Conservation (phyloP, 805 yeast genomes). For the Nakazawaea pomicola region DNA sequence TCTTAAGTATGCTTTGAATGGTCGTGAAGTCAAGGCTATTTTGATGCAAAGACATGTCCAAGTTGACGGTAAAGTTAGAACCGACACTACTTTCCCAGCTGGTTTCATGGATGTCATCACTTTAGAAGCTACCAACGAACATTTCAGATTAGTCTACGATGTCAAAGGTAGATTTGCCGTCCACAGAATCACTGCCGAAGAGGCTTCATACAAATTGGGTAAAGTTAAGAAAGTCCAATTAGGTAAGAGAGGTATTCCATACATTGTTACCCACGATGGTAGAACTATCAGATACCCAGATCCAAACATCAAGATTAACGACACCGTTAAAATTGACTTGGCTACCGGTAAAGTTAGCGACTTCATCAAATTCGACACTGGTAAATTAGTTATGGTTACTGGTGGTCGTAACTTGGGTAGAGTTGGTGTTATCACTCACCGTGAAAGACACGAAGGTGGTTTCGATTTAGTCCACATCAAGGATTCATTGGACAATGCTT, state of each 20-base stretch:
- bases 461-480: conserved; percentile 96
- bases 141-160: conserved; percentile 98
- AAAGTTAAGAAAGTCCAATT: conserved; percentile 97
- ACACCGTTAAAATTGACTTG: conserved; percentile 94
- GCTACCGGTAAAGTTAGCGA: conserved; percentile 93
- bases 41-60: conserved; percentile 97
- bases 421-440: conserved; percentile 92
- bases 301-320: conserved; percentile 94
- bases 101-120: conserved; percentile 99
- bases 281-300: conserved; percentile 99
- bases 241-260: conserved; percentile 98
- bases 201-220: conserved; percentile 96
- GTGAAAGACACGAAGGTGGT: conserved; percentile 98
- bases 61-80: conserved; percentile 99
- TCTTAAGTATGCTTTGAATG: conserved; percentile 97
- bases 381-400: conserved; percentile 86
- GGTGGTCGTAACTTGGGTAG: conserved; percentile 99
- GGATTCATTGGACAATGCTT: conserved; percentile 91
- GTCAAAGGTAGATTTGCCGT: conserved; percentile 99
- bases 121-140: conserved; percentile 97
- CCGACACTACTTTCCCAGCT: conserved; percentile 98
- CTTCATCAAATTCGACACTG: conserved; percentile 88
- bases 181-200: conserved; percentile 99
- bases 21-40: conserved; percentile 98
- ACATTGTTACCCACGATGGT: conserved; percentile 99